These are phyloP conservation scores for Rhytidiadelphus loreus DNA, from an alignment of 225 moss, liverwort and hornwort genomes.

Conservation along the genomic window DNA sequence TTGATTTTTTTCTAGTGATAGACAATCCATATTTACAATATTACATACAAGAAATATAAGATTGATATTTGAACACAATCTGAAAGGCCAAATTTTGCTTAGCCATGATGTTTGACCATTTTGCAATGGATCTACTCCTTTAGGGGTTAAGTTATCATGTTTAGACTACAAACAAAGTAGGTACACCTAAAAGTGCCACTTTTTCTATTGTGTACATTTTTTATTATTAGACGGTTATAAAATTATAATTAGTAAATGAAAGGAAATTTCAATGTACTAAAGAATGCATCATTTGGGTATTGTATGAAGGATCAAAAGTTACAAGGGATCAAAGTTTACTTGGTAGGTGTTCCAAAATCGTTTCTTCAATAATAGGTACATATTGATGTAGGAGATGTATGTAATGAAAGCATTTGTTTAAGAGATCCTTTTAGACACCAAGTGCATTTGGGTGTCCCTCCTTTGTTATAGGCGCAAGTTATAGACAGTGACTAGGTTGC, in stretches of 20 bases:
- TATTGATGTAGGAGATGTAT: not conserved
- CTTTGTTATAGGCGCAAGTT: no score
- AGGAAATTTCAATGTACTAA: not conserved
- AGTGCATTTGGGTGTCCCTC: not conserved
- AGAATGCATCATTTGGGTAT: not conserved
- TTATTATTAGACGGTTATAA: not conserved
- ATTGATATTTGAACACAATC: not conserved
- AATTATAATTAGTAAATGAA: not conserved
- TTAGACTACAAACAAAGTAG: fast-evolving
- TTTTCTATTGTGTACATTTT: not conserved
- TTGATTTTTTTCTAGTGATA: no score
- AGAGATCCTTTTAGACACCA: not conserved
- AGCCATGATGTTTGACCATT: not conserved
- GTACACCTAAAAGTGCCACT: fast-evolving
- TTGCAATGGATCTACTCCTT: not conserved
- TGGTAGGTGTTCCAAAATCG: not conserved
- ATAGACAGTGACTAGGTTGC: not conserved
- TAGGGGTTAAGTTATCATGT: not conserved
- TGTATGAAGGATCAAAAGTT: not conserved
- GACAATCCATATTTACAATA: no score
- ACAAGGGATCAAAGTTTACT: not conserved
- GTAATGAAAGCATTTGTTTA: not conserved
- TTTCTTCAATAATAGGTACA: not conserved
- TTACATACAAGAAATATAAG: not conserved
- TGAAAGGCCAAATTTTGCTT: not conserved